Conservation (phyloP, 2,329 filamentous ascomycete species). For the Boeremia lycopersici region DNA sequence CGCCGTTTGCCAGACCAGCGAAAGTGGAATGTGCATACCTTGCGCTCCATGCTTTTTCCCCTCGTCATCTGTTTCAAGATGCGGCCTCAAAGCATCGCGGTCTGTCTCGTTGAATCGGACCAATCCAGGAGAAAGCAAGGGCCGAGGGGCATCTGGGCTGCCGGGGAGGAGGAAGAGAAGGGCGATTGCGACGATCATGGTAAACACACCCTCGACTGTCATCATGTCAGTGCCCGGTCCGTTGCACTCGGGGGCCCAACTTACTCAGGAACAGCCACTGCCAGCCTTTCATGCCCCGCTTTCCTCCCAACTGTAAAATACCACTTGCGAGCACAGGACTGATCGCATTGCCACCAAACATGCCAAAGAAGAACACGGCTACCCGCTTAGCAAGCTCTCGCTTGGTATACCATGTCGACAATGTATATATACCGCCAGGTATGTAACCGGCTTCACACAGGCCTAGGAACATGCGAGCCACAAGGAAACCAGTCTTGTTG, state of each 20-base stretch:
- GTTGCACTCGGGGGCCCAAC: background rate
- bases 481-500: conserved; percentile 52
- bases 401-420: conserved; percentile 59
- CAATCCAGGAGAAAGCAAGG: conserved; percentile 49
- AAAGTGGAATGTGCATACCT: conserved; percentile 47
- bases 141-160: conserved; percentile 49
- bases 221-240: background rate
- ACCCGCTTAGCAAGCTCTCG: conserved; percentile 55
- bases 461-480: conserved; percentile 54
- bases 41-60: conserved; percentile 42
- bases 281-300: conserved; percentile 54
- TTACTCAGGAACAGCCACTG: conserved; percentile 59
- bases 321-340: conserved; percentile 57
- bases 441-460: conserved; percentile 60
- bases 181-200: conserved; percentile 48
- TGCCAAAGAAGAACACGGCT: conserved; percentile 60
- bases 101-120: conserved; percentile 48
- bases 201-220: conserved; percentile 54
- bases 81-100: conserved; percentile 41
- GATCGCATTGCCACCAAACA: conserved; percentile 59
- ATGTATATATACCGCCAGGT: conserved; percentile 58
- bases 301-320: conserved; percentile 54
- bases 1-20: conserved; percentile 53
- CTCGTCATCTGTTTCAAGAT: conserved; percentile 45
- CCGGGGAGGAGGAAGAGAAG: conserved; percentile 54